Percentiles rank a stretch among this genome's conserved stretches.
These are phyloP conservation scores for Penicillium olsonii DNA, from an alignment of 2,329 filamentous ascomycete species.

Conservation along the genomic window DNA sequence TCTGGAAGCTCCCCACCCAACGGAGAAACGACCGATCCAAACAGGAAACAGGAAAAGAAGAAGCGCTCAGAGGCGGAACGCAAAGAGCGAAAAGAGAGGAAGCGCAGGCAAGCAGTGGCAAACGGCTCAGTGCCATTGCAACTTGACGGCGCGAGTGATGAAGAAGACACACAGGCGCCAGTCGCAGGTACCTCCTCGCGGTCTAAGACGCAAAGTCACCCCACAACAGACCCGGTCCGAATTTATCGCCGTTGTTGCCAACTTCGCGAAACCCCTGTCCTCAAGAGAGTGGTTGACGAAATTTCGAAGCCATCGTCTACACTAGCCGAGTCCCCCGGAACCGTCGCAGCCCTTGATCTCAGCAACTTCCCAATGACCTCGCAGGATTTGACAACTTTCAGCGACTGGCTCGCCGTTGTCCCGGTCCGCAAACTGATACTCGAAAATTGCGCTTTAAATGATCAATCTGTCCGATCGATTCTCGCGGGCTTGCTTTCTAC, in stretches of 20 bases:
- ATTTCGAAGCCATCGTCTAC: conserved; percentile 71
- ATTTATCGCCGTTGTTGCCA: conserved; percentile 96
- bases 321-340: conserved; percentile 65
- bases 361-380: conserved; percentile 82
- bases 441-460: conserved; percentile 82
- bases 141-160: conserved; percentile 68
- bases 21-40: conserved; percentile 46
- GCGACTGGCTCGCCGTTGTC: conserved; percentile 91
- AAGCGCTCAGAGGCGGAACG: conserved; percentile 91
- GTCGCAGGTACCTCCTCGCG: conserved; percentile 35
- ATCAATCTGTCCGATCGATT: conserved; percentile 83
- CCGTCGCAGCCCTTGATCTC: conserved; percentile 79
- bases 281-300: conserved; percentile 90
- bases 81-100: conserved; percentile 88
- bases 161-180: conserved; percentile 52
- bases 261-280: conserved; percentile 83
- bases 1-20: conserved; percentile 27
- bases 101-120: conserved; percentile 78
- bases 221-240: conserved; percentile 85
- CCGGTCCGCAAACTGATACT: conserved; percentile 83
- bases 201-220: conserved; percentile 62
- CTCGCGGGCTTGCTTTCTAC: conserved; percentile 82
- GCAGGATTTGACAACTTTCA: conserved; percentile 80
- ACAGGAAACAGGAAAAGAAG: conserved; percentile 91
- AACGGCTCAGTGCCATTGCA: conserved; percentile 87